Conservation (phyloP, 2,329 filamentous ascomycete species). For the Xylariaceae sp. region DNA sequence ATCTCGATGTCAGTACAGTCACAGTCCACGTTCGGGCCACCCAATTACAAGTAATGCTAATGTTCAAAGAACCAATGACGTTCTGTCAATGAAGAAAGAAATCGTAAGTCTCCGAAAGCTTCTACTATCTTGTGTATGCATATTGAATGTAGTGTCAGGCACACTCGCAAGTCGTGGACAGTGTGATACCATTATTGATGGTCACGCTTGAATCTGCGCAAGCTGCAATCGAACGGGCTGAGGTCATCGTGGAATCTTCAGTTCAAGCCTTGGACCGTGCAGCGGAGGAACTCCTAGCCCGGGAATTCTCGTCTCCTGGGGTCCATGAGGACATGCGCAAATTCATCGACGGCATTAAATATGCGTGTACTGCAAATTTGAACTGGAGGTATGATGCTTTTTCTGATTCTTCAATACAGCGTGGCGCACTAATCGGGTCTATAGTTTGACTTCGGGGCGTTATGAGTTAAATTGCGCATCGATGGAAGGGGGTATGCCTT, state of each 20-base stretch:
- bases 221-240: not conserved
- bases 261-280: not conserved
- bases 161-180: slow-evolving; percentile 1
- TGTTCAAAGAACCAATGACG: slow-evolving; percentile 4
- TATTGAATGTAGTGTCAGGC: not conserved
- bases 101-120: not conserved
- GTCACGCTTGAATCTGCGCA: not conserved
- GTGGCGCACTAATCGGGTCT: no score
- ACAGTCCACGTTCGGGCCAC: not conserved
- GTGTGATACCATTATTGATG: slow-evolving; percentile 3
- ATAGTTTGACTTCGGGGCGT: no score
- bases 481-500: no score
- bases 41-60: not conserved
- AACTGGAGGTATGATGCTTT: slow-evolving; percentile 3
- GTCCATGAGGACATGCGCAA: not conserved
- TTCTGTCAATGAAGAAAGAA: slow-evolving; percentile 10
- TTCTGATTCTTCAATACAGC: no score
- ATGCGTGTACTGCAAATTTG: slow-evolving; percentile 6
- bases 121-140: no score
- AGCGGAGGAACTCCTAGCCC: not conserved
- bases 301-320: not conserved
- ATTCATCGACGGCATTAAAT: slow-evolving; percentile 2
- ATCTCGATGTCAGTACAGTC: not conserved
- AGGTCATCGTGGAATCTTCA: not conserved
- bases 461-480: no score